A percentile compares a stretch with the other conserved stretches of the same genome.
These are phyloP conservation scores for Galerina marginata DNA, from an alignment of 768 basidiomycete genomes.

Conservation along the genomic window DNA sequence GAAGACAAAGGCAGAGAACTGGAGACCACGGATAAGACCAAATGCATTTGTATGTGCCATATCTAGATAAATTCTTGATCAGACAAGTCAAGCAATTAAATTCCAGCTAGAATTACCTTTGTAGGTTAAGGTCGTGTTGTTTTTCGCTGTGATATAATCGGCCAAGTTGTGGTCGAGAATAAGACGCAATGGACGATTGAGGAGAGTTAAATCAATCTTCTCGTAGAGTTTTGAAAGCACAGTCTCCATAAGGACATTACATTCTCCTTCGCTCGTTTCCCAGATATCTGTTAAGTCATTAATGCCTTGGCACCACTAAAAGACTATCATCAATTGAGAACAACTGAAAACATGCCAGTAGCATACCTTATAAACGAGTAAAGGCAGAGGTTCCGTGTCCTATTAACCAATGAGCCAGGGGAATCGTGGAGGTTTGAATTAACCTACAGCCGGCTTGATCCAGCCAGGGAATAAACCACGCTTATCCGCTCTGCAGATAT, in stretches of 20 bases:
- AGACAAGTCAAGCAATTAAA: not conserved
- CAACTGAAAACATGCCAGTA: not conserved
- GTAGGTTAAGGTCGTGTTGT: slow-evolving; percentile 93
- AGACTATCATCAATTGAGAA: not conserved
- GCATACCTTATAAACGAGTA: slow-evolving; percentile 88
- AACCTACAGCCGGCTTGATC: slow-evolving; percentile 89
- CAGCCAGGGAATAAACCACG: slow-evolving; percentile 97
- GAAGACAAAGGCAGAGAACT: slow-evolving; percentile 99
- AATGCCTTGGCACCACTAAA: slow-evolving; percentile 95
- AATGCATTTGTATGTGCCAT: slow-evolving; percentile 99
- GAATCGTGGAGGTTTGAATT: not conserved
- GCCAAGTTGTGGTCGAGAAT: slow-evolving; percentile 99
- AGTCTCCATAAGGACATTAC: slow-evolving; percentile 99
- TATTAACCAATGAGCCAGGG: slow-evolving; percentile 20
- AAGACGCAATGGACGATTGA: slow-evolving; percentile 93
- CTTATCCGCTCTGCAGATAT: slow-evolving; percentile 78
- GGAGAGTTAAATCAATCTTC: slow-evolving; percentile 95
- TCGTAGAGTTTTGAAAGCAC: slow-evolving; percentile 97
- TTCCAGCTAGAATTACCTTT: slow-evolving; percentile 52
- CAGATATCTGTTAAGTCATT: slow-evolving; percentile 98
- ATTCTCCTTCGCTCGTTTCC: slow-evolving; percentile 98
- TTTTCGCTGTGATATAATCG: slow-evolving; percentile 99
- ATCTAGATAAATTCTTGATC: slow-evolving; percentile 39
- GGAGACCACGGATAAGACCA: slow-evolving; percentile 95
- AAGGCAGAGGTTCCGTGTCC: slow-evolving; percentile 95